Base-by-base conservation (phyloP, 495 filamentous ascomycete genomes). In the Podospora didyma region DNA sequence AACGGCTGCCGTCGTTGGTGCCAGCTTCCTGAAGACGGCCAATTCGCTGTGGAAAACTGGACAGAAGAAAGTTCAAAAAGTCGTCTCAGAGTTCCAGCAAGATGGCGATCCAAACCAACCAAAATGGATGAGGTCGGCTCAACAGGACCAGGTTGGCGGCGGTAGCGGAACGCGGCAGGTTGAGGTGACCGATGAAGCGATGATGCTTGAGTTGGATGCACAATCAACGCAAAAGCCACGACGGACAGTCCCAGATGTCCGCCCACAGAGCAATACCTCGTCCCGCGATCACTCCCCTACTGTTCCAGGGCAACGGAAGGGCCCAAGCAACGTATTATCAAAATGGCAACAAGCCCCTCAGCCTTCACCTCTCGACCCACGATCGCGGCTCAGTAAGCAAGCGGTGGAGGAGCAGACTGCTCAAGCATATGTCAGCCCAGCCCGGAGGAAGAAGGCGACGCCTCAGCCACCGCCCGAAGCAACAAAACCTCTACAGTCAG, bases 61-160 rank as follows among this genome's bases (percentile, higher is more conserved):
- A 2, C 90, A 89, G 61, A 97, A 96, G 71, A 93, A 89, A 66
- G 84, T 97, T n/a, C 92, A 96, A 64, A 91, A 91, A 68, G 94
- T 90, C 14, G 89, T 98, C 14, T 83, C 89, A 16, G 94, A 98
- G 19, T 87, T 97, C 59, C 92, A 96, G 49, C 77, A 80, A 46
- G 80, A 83, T 9, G 65, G 84, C 24, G 94, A 96, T 67, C 77
- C 89, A 2, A 90, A 68, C 64, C 89, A 96, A 65, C 94, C 94
- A 1, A 93, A 89, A 62, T 98, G 94, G 94, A 96, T 98, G 93
- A 82, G 84, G 62, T 88, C 90, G 51, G 75, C 80, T 21, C 75
- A 78, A 23, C 59, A 72, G 51, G 75, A 77, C 16, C 62, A 45
- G 51, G 50, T 49, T n/a, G 54, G 28, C 21, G 52, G 19, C 3